Conservation (phyloP, 306 rosid genomes). For the Delonix regia region DNA sequence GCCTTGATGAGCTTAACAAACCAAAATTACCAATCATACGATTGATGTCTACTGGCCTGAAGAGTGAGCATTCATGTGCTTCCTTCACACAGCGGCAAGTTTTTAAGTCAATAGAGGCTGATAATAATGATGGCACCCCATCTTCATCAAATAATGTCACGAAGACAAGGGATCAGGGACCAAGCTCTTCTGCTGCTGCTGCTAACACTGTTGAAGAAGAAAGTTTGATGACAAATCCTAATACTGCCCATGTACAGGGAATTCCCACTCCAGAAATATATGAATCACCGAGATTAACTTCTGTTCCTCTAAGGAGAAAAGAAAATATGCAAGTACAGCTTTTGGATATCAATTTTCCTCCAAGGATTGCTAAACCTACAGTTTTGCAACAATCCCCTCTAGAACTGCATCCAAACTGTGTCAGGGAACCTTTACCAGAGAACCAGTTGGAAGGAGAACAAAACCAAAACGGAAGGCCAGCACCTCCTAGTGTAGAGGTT, state of each 20-base stretch:
- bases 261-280: slow-evolving; percentile 98
- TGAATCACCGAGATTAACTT: slow-evolving; percentile 83
- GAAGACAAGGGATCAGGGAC: slow-evolving; percentile 62
- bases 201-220: slow-evolving; percentile 68
- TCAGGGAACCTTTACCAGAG: slow-evolving; percentile 43
- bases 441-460: slow-evolving; percentile 52
- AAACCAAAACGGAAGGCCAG: slow-evolving; percentile 36
- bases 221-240: slow-evolving; percentile 45
- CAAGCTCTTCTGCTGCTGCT: slow-evolving; percentile 59
- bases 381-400: slow-evolving; percentile 44
- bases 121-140: slow-evolving; percentile 69
- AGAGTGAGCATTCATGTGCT: slow-evolving; percentile 88
- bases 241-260: slow-evolving; percentile 72
- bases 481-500: slow-evolving; percentile 49
- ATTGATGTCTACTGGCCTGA: slow-evolving; percentile 82
- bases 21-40: slow-evolving; percentile 90
- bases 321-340: slow-evolving; percentile 68
- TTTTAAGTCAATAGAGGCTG: slow-evolving; percentile 75
- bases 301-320: slow-evolving; percentile 65
- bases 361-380: slow-evolving; percentile 54
- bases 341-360: slow-evolving; percentile 93
- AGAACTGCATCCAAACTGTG: slow-evolving; percentile 37
- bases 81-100: slow-evolving; percentile 84
- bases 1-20: slow-evolving; percentile 94
- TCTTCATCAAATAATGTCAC: slow-evolving; percentile 69